phyloP scores from a whole-genome alignment of 441 rosid genomes.

The Rhodomyrtus psidioides region DNA sequence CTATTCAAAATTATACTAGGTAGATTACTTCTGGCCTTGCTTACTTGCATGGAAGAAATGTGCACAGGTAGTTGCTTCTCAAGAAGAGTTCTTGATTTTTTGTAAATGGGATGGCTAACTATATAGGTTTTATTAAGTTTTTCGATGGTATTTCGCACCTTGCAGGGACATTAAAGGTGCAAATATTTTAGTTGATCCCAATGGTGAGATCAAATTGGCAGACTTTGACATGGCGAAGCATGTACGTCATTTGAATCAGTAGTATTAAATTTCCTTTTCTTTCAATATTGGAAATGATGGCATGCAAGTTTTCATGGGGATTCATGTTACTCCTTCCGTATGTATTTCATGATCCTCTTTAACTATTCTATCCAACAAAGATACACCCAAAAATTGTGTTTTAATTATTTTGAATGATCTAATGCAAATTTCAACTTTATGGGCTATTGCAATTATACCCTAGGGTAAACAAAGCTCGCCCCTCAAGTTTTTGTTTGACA shows the following conservation, averaged over 20 bases:
- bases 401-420: background rate
- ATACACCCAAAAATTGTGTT: background rate
- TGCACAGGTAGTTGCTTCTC: slow-evolving; percentile 58
- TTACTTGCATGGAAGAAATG: slow-evolving; percentile 83
- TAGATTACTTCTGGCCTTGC: slow-evolving; percentile 86
- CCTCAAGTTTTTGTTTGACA: background rate
- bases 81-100: background rate
- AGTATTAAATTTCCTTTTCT: background rate
- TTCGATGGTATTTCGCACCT: slow-evolving; percentile 2
- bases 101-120: background rate
- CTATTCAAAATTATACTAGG: slow-evolving; percentile 86
- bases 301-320: background rate
- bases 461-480: background rate
- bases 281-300: background rate
- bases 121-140: background rate
- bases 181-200: slow-evolving; percentile 86
- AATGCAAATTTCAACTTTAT: background rate
- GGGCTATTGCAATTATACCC: background rate
- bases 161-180: slow-evolving; percentile 96
- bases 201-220: slow-evolving; percentile 87
- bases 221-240: slow-evolving; percentile 99
- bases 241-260: slow-evolving; percentile 33
- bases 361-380: background rate
- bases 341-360: background rate
- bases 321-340: background rate